Evolutionary conservation across 108 stramenopile genomes (phyloP).

Genomic region (Discostella pseudostelligera): DNA sequence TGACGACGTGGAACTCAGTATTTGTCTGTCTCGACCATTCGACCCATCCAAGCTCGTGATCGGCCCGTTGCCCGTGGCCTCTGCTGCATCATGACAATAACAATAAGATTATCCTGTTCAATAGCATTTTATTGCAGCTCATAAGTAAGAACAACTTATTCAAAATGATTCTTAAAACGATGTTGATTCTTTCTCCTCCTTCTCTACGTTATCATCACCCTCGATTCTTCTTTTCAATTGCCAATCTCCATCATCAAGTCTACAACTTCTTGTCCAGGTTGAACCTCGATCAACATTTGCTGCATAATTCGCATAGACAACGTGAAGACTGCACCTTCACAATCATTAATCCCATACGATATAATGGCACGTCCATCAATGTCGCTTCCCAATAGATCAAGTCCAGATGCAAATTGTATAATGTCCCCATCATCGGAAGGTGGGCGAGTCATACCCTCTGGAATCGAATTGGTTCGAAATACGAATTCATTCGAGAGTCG

Average conservation of each 20-base stretch:
- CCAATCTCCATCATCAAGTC: slow-evolving; percentile 47
- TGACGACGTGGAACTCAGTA: too few relatives aligned
- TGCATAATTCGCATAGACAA: slow-evolving; percentile 31
- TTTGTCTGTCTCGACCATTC: too few relatives aligned
- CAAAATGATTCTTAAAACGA: too few relatives aligned
- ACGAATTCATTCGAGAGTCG: slow-evolving; percentile 74
- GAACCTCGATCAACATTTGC: slow-evolving; percentile 35
- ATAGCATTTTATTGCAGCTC: too few relatives aligned
- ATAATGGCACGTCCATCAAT: slow-evolving; percentile 38
- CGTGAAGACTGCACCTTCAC: slow-evolving; percentile 46
- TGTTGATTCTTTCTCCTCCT: too few relatives aligned
- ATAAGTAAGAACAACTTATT: too few relatives aligned
- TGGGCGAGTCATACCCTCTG: slow-evolving; percentile 6
- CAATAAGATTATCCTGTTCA: too few relatives aligned
- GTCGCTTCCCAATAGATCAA: slow-evolving; percentile 57
- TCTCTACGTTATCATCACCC: too few relatives aligned
- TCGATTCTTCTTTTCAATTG: too few relatives aligned
- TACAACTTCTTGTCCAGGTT: slow-evolving; percentile 59
- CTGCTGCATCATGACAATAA: too few relatives aligned
- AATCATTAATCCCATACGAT: slow-evolving; percentile 56
- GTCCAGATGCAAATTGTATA: slow-evolving; percentile 82
- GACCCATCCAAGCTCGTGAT: too few relatives aligned
- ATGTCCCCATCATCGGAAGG: slow-evolving; percentile 68
- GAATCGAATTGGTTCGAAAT: slow-evolving; percentile 39
- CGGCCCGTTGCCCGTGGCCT: too few relatives aligned